Conservation (phyloP, 2,329 filamentous ascomycete genomes). For the Pyrenophora tritici-repentis region DNA sequence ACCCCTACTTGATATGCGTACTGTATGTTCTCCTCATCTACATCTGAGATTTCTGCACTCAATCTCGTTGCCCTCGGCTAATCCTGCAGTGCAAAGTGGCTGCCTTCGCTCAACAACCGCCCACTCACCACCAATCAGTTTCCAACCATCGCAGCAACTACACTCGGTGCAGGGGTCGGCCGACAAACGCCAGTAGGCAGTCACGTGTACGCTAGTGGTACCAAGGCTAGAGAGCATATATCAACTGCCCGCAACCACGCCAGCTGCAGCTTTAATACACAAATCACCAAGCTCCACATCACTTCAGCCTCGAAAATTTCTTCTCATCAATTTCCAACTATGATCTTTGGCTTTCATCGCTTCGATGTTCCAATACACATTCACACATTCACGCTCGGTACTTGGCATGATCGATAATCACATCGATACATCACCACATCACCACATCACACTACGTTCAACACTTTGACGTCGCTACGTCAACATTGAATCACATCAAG, state of each 20-base stretch:
- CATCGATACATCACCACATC: neutral
- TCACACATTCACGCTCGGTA: conserved; percentile 11
- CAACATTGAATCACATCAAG: neutral
- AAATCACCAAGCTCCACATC: neutral
- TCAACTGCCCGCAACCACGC: neutral
- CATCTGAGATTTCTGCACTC: too few relatives aligned
- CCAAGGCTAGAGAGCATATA: neutral
- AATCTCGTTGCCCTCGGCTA: too few relatives aligned
- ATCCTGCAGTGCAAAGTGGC: too few relatives aligned
- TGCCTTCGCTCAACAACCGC: too few relatives aligned
- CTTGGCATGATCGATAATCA: conserved; percentile 8
- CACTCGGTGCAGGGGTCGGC: neutral
- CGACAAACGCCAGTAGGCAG: too few relatives aligned
- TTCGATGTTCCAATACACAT: conserved; percentile 7
- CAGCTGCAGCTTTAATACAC: neutral
- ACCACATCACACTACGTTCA: neutral
- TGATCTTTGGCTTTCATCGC: neutral
- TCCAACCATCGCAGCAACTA: neutral
- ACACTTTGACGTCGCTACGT: too few relatives aligned
- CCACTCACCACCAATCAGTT: too few relatives aligned
- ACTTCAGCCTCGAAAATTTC: too few relatives aligned
- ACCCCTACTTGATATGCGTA: too few relatives aligned
- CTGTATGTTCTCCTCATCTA: too few relatives aligned
- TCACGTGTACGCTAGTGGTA: conserved; percentile 1
- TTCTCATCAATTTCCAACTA: neutral